Evolutionary conservation across 2,329 filamentous ascomycete genomes (phyloP).

Genomic region (Akanthomyces muscarius): DNA sequence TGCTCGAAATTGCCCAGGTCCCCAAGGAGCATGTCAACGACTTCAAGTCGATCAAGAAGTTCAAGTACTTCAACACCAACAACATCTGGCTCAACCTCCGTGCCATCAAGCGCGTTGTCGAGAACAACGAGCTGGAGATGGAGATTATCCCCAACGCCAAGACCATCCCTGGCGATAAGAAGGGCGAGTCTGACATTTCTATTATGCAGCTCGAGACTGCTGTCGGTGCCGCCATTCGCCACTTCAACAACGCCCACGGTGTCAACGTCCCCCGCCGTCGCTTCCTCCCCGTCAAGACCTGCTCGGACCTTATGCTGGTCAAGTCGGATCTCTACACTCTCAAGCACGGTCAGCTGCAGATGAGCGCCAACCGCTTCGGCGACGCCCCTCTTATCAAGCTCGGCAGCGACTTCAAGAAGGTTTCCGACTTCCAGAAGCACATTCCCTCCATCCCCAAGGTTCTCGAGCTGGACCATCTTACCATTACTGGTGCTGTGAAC

Average conservation of each 20-base stretch:
- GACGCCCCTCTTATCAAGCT: conserved; percentile 98
- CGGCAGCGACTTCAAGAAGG: conserved; percentile 99
- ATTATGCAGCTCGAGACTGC: conserved; percentile 98
- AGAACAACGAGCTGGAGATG: conserved; percentile 98
- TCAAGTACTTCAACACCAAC: conserved; percentile 99
- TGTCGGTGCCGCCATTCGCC: conserved; percentile 95
- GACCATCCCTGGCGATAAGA: conserved; percentile 97
- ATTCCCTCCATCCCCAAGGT: conserved; percentile 87
- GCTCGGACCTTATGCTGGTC: conserved; percentile 98
- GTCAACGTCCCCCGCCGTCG: conserved; percentile 97
- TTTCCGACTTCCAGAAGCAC: conserved; percentile 89
- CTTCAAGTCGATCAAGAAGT: conserved; percentile 99
- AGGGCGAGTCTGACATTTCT: conserved; percentile 96
- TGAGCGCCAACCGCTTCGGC: conserved; percentile 94
- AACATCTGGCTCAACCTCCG: conserved; percentile 99
- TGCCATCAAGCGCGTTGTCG: conserved; percentile 96
- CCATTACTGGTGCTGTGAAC: conserved; percentile 96
- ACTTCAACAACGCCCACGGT: conserved; percentile 98
- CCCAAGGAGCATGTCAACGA: conserved; percentile 99
- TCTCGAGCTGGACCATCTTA: conserved; percentile 88
- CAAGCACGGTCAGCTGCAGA: conserved; percentile 96
- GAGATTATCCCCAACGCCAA: conserved; percentile 99
- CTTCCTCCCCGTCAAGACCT: conserved; percentile 99
- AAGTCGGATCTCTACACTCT: conserved; percentile 99
- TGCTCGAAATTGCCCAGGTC: conserved; percentile 97